Percentiles rank a stretch among this genome's conserved stretches.
These are phyloP conservation scores for Beauveria asiatica DNA, from an alignment of 2,329 filamentous ascomycete genomes.

Conservation along the genomic window DNA sequence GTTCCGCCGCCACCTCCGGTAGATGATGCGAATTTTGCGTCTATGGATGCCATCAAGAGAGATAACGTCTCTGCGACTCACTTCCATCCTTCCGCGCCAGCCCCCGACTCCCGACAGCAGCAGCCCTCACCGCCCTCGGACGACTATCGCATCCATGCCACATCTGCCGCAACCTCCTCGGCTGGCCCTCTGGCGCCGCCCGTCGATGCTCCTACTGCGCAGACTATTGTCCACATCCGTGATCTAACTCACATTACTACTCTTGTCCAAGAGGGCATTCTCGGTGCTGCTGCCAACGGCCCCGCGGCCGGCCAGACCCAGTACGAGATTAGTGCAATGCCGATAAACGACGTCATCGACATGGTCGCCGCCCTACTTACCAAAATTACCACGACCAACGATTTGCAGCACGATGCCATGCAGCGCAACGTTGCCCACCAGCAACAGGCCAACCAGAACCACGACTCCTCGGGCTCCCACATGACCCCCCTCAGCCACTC, in stretches of 20 bases:
- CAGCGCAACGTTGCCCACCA: constrained; percentile 61
- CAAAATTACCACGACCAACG: constrained; percentile 96
- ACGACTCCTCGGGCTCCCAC: constrained; percentile 47
- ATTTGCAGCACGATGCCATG: constrained; percentile 83
- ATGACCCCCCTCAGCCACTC: constrained; percentile 50
- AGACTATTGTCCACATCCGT: constrained; percentile 65
- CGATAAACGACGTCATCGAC: constrained; percentile 93
- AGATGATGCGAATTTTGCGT: constrained; percentile 34
- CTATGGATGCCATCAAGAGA: constrained; percentile 38
- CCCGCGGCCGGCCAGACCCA: constrained; percentile 37
- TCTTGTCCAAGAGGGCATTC: constrained; percentile 70
- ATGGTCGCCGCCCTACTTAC: constrained; percentile 96
- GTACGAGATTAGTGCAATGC: constrained; percentile 97
- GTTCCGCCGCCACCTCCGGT: constrained; percentile 24
- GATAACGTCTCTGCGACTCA: constrained; percentile 8
- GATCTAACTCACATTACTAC: constrained; percentile 87
- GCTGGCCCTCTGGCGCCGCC: constrained; percentile 13
- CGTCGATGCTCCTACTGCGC: constrained; percentile 25
- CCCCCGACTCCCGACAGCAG: constrained; percentile 14
- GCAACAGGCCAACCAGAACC: constrained; percentile 42
- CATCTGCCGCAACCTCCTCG: constrained; percentile 23
- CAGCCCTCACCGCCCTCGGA: constrained; percentile 30
- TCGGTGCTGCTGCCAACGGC: constrained; percentile 33
- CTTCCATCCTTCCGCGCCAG: constrained; percentile 1
- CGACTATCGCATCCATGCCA: constrained; percentile 19